phyloP scores from a whole-genome alignment of 1,139 yeast species.

The Yamadazyma diospyri region DNA sequence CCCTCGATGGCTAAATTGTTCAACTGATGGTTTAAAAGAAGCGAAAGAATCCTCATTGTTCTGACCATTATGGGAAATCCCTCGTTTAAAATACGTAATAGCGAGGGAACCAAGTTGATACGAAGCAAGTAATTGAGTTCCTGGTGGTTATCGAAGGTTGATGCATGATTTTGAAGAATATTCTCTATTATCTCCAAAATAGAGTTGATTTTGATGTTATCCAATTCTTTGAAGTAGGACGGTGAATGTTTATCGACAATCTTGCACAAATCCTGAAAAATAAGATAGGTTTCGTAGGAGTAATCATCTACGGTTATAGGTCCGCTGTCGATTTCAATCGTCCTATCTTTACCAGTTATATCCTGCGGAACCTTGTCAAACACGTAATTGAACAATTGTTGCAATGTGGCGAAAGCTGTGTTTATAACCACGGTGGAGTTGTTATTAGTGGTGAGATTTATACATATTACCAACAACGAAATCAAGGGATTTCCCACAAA shows the following conservation, averaged over 20 bases:
- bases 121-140: slow-evolving; percentile 68
- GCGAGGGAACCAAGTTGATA: slow-evolving; percentile 67
- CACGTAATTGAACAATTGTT: slow-evolving; percentile 72
- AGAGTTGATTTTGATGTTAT: slow-evolving; percentile 59
- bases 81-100: slow-evolving; percentile 59
- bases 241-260: slow-evolving; percentile 61
- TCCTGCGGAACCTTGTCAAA: slow-evolving; percentile 54
- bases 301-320: not conserved
- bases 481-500: slow-evolving; percentile 57
- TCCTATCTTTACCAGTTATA: slow-evolving; percentile 7
- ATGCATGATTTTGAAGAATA: slow-evolving; percentile 51
- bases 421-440: slow-evolving; percentile 79
- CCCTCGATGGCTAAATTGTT: slow-evolving; percentile 66
- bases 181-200: slow-evolving; percentile 81
- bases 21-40: slow-evolving; percentile 60
- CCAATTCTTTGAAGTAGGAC: slow-evolving; percentile 38
- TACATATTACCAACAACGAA: slow-evolving; percentile 64
- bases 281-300: slow-evolving; percentile 65
- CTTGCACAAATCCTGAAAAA: slow-evolving; percentile 69
- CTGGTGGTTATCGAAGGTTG: slow-evolving; percentile 51
- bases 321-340: slow-evolving; percentile 3
- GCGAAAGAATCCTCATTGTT: slow-evolving; percentile 64
- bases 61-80: slow-evolving; percentile 70
- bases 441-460: slow-evolving; percentile 64
- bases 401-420: slow-evolving; percentile 90